Evolutionary conservation across 2,329 filamentous ascomycete species (phyloP).

Genomic region (Talaromyces marneffei): DNA sequence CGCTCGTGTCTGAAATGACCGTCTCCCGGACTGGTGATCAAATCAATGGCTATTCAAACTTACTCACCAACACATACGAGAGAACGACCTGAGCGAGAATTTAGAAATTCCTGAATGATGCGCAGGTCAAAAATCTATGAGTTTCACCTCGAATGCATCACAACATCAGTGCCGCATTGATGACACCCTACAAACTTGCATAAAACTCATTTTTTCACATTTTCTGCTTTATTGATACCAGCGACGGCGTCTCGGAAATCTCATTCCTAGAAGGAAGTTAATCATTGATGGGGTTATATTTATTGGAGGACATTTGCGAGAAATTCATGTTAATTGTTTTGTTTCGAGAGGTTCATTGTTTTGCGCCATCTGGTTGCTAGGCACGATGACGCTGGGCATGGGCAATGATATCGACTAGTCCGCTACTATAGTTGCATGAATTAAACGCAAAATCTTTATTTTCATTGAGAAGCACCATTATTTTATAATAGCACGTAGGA

Average conservation of each 20-base stretch:
- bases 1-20: background rate
- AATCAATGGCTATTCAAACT: background rate
- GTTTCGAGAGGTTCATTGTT: background rate
- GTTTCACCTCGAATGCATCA: background rate
- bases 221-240: background rate
- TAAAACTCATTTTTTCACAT: background rate
- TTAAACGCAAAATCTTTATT: background rate
- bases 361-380: background rate
- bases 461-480: background rate
- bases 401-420: background rate
- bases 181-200: background rate
- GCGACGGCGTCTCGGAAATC: slow-evolving; percentile 8
- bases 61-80: background rate
- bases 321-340: background rate
- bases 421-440: background rate
- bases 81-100: background rate
- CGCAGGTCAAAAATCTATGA: background rate
- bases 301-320: background rate
- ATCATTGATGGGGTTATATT: background rate
- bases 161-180: background rate
- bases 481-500: no score
- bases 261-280: background rate
- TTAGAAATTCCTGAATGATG: background rate
- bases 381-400: background rate
- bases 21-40: background rate